Percentiles rank a stretch among this genome's conserved stretches.
Evolutionary conservation across 371 early-diverging fungal species (phyloP).

Genomic region (Entomophthora muscae): DNA sequence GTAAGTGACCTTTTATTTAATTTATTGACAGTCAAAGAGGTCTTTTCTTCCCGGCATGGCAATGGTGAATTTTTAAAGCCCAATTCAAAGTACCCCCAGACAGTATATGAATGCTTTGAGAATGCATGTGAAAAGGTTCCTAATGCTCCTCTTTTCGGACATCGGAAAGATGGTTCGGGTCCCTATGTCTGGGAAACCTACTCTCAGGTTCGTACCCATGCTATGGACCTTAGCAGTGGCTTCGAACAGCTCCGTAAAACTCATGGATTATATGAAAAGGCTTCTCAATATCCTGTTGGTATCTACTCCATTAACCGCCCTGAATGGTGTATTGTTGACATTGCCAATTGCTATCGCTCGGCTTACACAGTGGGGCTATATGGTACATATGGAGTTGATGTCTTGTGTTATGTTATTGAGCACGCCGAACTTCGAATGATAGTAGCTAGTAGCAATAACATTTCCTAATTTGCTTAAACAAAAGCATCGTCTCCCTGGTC

Average conservation of each 20-base stretch:
- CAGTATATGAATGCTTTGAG: not conserved
- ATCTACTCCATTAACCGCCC: slow-evolving; percentile 66
- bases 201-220: slow-evolving; percentile 36
- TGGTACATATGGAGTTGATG: slow-evolving; percentile 61
- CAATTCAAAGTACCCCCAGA: not conserved
- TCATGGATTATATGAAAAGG: not conserved
- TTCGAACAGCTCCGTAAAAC: slow-evolving; percentile 24
- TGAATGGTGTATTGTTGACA: slow-evolving; percentile 79
- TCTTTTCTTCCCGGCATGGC: no score
- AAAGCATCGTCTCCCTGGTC: slow-evolving; percentile 24
- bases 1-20: no score
- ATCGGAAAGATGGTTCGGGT: slow-evolving; percentile 27
- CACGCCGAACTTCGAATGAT: slow-evolving; percentile 46
- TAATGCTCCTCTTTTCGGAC: slow-evolving; percentile 28
- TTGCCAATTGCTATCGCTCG: no score
- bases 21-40: no score
- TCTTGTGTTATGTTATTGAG: slow-evolving; percentile 50
- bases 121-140: not conserved
- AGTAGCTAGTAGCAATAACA: slow-evolving; percentile 44
- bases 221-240: slow-evolving; percentile 51
- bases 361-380: slow-evolving; percentile 57
- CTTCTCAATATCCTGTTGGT: slow-evolving; percentile 22
- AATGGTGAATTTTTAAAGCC: not conserved
- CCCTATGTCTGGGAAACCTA: slow-evolving; percentile 65
- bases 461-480: slow-evolving; percentile 37